A percentile compares a stretch with the other conserved stretches of the same genome.
Evolutionary conservation across 1,139 yeast species (phyloP).

Genomic region (Debaryomycetaceae sp.): DNA sequence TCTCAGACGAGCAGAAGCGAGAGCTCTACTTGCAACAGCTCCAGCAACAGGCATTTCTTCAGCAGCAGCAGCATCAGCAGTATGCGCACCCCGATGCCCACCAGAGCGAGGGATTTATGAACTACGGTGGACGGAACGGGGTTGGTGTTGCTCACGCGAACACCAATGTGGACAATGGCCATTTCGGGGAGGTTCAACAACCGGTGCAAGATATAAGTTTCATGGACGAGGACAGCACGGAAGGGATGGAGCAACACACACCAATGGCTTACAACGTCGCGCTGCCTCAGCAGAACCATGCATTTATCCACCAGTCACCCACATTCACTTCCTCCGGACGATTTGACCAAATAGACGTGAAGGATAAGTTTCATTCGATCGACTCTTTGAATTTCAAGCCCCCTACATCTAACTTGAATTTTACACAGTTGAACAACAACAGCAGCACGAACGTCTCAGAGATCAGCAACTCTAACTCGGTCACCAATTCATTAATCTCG

Average conservation of each 20-base stretch:
- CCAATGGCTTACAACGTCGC: neutral
- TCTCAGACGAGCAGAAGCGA: conserved; percentile 34
- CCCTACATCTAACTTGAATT: conserved; percentile 25
- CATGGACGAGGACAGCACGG: conserved; percentile 42
- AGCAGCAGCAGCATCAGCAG: conserved; percentile 8
- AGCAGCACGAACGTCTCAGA: conserved; percentile 42
- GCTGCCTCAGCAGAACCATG: neutral
- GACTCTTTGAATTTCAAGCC: conserved; percentile 42
- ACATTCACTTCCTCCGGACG: conserved; percentile 17
- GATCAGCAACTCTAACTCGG: conserved; percentile 24
- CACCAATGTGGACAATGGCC: neutral
- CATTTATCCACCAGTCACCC: conserved; percentile 15
- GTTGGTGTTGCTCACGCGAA: neutral
- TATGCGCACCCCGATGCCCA: neutral
- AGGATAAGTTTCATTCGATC: conserved; percentile 32
- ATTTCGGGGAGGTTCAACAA: conserved; percentile 1
- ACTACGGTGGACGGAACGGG: neutral
- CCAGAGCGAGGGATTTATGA: neutral
- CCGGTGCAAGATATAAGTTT: conserved; percentile 26
- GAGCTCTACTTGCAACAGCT: conserved; percentile 24
- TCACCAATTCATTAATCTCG: conserved; percentile 22
- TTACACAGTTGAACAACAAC: conserved; percentile 42
- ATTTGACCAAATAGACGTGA: conserved; percentile 7
- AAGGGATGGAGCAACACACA: conserved; percentile 10
- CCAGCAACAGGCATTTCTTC: conserved; percentile 11